These are phyloP conservation scores for Phytophthora rubi DNA, from an alignment of 352 stramenopile genomes.

Conservation along the genomic window DNA sequence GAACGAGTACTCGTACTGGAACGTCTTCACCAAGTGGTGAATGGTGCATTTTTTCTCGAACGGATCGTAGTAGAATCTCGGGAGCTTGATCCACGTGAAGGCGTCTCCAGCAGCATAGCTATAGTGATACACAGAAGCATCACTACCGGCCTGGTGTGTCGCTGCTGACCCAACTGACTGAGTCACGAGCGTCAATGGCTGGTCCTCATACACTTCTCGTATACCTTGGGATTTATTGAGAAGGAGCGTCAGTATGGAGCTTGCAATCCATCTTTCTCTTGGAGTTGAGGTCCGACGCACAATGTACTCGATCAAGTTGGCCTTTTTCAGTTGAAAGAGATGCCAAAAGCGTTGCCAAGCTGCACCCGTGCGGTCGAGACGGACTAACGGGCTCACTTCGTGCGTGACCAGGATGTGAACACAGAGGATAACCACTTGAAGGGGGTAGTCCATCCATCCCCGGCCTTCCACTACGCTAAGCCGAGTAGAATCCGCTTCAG, in stretches of 20 bases:
- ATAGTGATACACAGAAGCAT: slow-evolving; percentile 42
- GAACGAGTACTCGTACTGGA: slow-evolving; percentile 72
- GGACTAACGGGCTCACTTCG: slow-evolving; percentile 51
- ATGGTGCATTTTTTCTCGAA: slow-evolving; percentile 63
- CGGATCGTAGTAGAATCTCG: slow-evolving; percentile 66
- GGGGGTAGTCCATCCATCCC: slow-evolving; percentile 49
- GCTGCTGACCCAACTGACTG: slow-evolving; percentile 18
- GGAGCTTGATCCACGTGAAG: slow-evolving; percentile 70
- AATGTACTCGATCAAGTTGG: slow-evolving; percentile 54
- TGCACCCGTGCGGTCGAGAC: slow-evolving; percentile 41
- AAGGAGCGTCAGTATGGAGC: slow-evolving; percentile 54
- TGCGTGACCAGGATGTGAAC: slow-evolving; percentile 65
- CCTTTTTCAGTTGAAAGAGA: slow-evolving; percentile 51
- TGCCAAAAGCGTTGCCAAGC: slow-evolving; percentile 62
- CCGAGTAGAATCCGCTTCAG: slow-evolving; percentile 7
- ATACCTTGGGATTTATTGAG: slow-evolving; percentile 55
- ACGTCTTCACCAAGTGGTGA: slow-evolving; percentile 65
- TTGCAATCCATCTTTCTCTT: slow-evolving; percentile 47
- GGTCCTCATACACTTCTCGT: slow-evolving; percentile 57
- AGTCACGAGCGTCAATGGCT: slow-evolving; percentile 22
- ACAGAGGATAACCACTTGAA: slow-evolving; percentile 66
- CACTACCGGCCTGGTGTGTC: slow-evolving; percentile 25
- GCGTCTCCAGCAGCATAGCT: slow-evolving; percentile 54
- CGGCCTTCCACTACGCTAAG: not conserved
- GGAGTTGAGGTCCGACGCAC: slow-evolving; percentile 29